Percentiles rank a stretch among this genome's conserved stretches.
These are phyloP conservation scores for Neurospora sp. DNA, from an alignment of 495 filamentous ascomycete species.

Conservation along the genomic window DNA sequence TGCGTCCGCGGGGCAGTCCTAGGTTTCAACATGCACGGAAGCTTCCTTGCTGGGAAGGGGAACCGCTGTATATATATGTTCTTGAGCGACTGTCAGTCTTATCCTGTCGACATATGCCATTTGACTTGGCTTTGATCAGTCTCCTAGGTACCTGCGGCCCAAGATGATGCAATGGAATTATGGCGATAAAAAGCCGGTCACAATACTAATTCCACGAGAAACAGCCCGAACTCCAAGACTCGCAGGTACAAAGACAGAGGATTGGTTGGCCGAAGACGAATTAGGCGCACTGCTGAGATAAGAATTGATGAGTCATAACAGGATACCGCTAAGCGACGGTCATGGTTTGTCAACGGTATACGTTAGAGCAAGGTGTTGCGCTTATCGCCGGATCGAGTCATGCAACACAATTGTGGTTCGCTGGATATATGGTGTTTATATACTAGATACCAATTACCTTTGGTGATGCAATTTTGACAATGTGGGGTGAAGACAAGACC, in stretches of 20 bases:
- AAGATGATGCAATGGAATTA: not conserved
- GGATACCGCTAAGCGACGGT: not conserved
- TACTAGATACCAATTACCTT: not conserved
- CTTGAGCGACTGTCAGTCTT: not conserved
- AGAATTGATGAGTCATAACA: not conserved
- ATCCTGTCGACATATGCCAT: not conserved
- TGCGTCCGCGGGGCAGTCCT: slow-evolving; percentile 8
- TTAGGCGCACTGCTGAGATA: not conserved
- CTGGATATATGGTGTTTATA: not conserved
- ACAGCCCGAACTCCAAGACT: not conserved
- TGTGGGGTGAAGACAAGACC: not conserved
- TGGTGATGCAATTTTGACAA: not conserved
- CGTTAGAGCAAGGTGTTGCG: not conserved
- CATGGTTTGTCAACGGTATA: not conserved
- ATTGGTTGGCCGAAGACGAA: not conserved
- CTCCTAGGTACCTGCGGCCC: not conserved
- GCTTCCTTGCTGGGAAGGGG: not conserved
- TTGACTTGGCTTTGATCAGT: not conserved
- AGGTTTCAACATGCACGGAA: not conserved
- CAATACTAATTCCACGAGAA: not conserved
- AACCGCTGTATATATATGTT: not conserved
- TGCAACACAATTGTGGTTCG: not conserved
- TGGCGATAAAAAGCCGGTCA: not conserved
- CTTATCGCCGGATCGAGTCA: not conserved
- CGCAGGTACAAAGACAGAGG: not conserved